phyloP scores from a whole-genome alignment of 306 rosid species.

The Malus orientalis region DNA sequence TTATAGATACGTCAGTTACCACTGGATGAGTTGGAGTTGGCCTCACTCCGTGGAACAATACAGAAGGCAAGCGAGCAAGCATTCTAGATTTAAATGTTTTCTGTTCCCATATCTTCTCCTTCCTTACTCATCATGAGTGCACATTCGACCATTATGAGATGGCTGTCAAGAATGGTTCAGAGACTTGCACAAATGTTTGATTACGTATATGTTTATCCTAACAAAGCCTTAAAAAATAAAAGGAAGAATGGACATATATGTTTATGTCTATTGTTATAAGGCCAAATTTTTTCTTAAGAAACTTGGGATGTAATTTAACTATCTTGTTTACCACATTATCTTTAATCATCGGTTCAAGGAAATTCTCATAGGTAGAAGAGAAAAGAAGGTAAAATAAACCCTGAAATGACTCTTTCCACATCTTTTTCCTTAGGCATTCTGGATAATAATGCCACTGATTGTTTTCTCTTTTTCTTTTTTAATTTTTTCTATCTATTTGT shows the following conservation, averaged over 20 bases:
- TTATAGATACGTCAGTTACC: slow-evolving; percentile 69
- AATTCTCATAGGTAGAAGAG: background rate
- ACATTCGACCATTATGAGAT: background rate
- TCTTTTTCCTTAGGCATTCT: background rate
- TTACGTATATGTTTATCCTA: background rate
- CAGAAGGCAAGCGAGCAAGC: slow-evolving; percentile 55
- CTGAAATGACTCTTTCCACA: background rate
- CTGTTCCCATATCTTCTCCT: slow-evolving; percentile 3
- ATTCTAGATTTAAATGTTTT: slow-evolving; percentile 14
- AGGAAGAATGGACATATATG: too few relatives aligned
- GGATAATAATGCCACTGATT: background rate
- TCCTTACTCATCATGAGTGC: background rate
- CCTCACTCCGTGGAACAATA: slow-evolving; percentile 85
- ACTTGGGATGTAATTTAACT: background rate
- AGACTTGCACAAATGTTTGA: background rate
- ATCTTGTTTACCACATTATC: background rate
- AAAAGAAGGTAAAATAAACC: background rate
- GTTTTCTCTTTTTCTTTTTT: background rate
- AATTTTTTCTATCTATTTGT: background rate
- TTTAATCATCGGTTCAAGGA: background rate
- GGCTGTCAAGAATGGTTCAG: background rate
- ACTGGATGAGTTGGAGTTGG: slow-evolving; percentile 83
- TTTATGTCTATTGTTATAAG: background rate
- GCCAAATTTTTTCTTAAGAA: background rate
- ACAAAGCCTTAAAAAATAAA: background rate